Base-by-base conservation (phyloP, 192 early-diverging fungal species). In the Polychytrium aggregatum region DNA sequence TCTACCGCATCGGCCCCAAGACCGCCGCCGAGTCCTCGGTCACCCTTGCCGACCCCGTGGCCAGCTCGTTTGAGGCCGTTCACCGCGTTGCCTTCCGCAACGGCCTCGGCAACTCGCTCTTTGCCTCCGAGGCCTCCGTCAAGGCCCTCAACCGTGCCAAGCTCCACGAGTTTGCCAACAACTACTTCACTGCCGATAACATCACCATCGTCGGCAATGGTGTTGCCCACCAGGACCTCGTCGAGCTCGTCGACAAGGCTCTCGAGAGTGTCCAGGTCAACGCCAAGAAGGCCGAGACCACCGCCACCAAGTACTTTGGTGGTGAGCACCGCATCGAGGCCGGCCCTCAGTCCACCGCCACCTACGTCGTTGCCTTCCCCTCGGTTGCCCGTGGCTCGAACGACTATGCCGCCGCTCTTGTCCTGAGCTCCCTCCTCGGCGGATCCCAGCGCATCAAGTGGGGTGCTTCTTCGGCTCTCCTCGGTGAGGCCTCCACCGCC, bases 91-190 rank as follows among this genome's bases (percentile, higher is more conserved):
- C 92, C 28, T 98, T 94, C 82, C 86, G 90, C 59, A 63, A 61
- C 53, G 95, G 95, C 13, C 82, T 98, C 55, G 95, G 95, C 43
- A 92, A 94, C 86, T 81, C 89, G 37, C 71, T 98, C 36, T 93
- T 83, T 66, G 88, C 87, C 28, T 63, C 73, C 46, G 55, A 76
- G n/a, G 72, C 70, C 24, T 54, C 68, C 48, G 59, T 81, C 49
- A 70, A 82, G 16, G 61, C 78, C 41, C 50, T 70, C 18, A 82
- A 68, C 36, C 73, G 76, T 37, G 74, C 80, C 36, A 68, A 80
- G 28, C 70, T 98, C 56, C 76, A 74, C 55, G 68, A 70, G 43
- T 94, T 82, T 66, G 84, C 87, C 39, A 50, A 68, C 40, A 57
- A 74, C 38, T 67, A 82, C 44, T 82, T 92, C 63, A 78, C 74